These are phyloP conservation scores for Elsinoe batatas DNA, from an alignment of 2,329 filamentous ascomycete genomes.

Conservation along the genomic window DNA sequence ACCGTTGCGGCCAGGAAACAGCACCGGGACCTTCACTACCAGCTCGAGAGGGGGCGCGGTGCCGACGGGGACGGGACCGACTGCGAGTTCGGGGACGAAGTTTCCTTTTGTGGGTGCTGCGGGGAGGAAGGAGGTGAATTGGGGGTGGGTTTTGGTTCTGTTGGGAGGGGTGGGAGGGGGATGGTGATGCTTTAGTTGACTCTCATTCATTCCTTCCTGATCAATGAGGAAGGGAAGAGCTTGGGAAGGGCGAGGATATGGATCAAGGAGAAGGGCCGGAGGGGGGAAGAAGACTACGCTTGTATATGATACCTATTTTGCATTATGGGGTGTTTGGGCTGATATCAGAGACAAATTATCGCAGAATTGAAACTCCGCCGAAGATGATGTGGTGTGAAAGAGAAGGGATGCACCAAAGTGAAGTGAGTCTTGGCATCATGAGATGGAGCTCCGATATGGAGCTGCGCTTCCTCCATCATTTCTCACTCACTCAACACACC, in stretches of 20 bases:
- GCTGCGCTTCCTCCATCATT: not conserved
- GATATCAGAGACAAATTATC: not conserved
- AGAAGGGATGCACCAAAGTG: too few species aligned
- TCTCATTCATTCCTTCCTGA: not conserved
- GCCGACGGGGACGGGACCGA: not conserved
- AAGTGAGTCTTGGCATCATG: not conserved
- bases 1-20: not conserved
- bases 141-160: not conserved
- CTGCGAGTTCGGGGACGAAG: not conserved
- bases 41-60: not conserved
- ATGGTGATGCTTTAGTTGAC: not conserved
- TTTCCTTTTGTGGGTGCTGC: not conserved
- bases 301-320: not conserved
- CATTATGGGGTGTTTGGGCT: not conserved
- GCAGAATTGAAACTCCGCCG: not conserved
- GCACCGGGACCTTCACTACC: not conserved
- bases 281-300: not conserved
- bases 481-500: not conserved
- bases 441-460: not conserved
- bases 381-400: too few species aligned
- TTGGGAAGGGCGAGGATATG: not conserved
- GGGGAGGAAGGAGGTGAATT: not conserved
- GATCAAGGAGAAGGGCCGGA: too few species aligned
- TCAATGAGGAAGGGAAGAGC: not conserved
- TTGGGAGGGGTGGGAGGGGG: not conserved